Conservation (phyloP, 2,329 filamentous ascomycete species). For the Phialemoniopsis sp. region DNA sequence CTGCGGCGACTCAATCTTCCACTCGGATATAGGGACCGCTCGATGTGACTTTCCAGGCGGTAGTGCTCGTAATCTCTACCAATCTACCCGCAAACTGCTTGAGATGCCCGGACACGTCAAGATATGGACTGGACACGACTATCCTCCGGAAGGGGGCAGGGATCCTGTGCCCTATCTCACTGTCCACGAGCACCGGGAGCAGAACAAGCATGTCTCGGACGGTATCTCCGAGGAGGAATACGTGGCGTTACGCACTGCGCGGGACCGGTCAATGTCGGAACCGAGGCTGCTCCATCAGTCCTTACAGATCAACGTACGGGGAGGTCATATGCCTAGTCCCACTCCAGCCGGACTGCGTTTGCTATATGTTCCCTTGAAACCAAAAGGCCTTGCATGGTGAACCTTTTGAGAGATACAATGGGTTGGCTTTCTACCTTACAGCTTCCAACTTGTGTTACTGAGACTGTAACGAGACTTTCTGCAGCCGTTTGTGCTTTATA, state of each 20-base stretch:
- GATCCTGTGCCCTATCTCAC: slow-evolving; percentile 34
- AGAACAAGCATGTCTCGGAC: slow-evolving; percentile 44
- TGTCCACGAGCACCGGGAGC: slow-evolving; percentile 37
- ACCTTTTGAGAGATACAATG: no score
- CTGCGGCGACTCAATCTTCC: slow-evolving; percentile 49
- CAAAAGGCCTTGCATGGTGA: neutral
- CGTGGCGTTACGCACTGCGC: slow-evolving; percentile 32
- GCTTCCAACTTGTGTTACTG: no score
- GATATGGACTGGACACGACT: slow-evolving; percentile 53
- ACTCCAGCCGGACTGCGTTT: slow-evolving; percentile 1
- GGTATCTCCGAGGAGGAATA: slow-evolving; percentile 37
- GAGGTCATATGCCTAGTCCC: slow-evolving; percentile 32
- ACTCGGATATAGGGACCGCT: slow-evolving; percentile 46
- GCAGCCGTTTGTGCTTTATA: no score
- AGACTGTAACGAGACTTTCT: no score
- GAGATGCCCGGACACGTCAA: slow-evolving; percentile 34
- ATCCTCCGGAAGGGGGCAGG: slow-evolving; percentile 31
- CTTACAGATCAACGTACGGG: slow-evolving; percentile 49
- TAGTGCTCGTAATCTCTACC: slow-evolving; percentile 34
- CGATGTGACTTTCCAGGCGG: slow-evolving; percentile 53
- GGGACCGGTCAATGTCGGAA: slow-evolving; percentile 36
- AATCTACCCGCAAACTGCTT: slow-evolving; percentile 37
- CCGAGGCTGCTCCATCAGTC: slow-evolving; percentile 45
- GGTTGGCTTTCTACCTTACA: no score
- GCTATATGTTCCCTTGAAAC: slow-evolving; percentile 7